A percentile compares a stretch with the other conserved stretches of the same genome.
Evolutionary conservation across 176 grass and related monocot species (phyloP).

Genomic region (Musa acuminata): DNA sequence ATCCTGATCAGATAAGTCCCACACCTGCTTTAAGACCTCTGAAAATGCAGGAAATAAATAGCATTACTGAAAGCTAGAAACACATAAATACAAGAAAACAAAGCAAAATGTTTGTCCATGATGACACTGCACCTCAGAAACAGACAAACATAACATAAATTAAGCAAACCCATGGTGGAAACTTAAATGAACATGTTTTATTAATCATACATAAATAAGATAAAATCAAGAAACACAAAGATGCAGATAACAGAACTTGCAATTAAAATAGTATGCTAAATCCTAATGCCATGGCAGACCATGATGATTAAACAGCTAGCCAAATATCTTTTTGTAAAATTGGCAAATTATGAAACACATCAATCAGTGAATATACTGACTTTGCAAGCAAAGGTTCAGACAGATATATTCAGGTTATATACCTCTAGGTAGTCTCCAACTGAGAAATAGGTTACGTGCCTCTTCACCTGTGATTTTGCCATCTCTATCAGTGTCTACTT

Average conservation of each 20-base stretch:
- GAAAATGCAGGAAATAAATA: conserved; percentile 20
- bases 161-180: not conserved
- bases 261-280: conserved; percentile 4
- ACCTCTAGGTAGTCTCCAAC: conserved; percentile 99
- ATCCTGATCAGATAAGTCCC: conserved; percentile 99
- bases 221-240: not conserved
- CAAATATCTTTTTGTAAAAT: not conserved
- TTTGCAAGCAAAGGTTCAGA: not conserved
- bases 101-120: not conserved
- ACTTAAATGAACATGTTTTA: not conserved
- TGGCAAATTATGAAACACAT: not conserved
- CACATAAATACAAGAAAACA: not conserved
- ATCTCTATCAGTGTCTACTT: conserved; percentile 97
- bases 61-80: conserved; percentile 13
- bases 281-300: not conserved
- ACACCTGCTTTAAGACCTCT: conserved; percentile 94
- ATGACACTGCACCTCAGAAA: not conserved
- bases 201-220: not conserved
- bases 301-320: not conserved
- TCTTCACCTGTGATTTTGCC: conserved; percentile 92
- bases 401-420: not conserved
- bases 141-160: not conserved
- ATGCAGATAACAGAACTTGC: not conserved
- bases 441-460: conserved; percentile 94
- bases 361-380: not conserved